These are phyloP conservation scores for Discostella stelligeroides DNA, from an alignment of 108 stramenopile species.

Conservation along the genomic window DNA sequence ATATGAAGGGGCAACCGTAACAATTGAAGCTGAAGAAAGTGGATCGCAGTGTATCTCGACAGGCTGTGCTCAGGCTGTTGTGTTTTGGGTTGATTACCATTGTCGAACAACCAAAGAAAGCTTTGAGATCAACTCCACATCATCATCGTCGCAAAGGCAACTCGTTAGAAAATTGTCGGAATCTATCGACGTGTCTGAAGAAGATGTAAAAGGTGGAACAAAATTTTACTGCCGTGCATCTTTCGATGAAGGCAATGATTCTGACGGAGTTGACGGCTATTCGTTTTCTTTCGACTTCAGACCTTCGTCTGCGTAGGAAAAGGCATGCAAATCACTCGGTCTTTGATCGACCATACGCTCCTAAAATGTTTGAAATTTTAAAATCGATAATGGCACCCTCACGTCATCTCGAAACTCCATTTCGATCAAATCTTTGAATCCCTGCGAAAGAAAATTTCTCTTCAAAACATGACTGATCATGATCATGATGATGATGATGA, in stretches of 20 bases:
- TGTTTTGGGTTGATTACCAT: slow-evolving; percentile 48
- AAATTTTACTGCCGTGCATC: slow-evolving; percentile 29
- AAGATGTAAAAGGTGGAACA: slow-evolving; percentile 19
- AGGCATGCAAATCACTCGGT: background rate
- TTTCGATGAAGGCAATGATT: slow-evolving; percentile 29
- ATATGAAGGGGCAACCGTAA: slow-evolving; percentile 42
- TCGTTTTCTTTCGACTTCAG: slow-evolving; percentile 23
- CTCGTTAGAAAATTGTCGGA: slow-evolving; percentile 26
- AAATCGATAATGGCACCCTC: no score
- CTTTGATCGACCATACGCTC: no score
- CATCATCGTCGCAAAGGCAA: slow-evolving; percentile 40
- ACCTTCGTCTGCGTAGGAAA: background rate
- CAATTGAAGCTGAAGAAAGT: slow-evolving; percentile 27
- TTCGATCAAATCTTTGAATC: no score
- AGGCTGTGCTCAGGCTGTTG: slow-evolving; percentile 35
- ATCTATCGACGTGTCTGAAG: slow-evolving; percentile 9
- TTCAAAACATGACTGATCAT: no score
- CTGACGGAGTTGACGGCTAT: slow-evolving; percentile 32
- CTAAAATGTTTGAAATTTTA: no score
- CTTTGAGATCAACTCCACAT: slow-evolving; percentile 29
- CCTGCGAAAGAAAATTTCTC: no score
- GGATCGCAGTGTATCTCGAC: slow-evolving; percentile 2
- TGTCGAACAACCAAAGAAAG: slow-evolving; percentile 17
- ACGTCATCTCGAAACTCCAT: no score
- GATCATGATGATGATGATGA: background rate